Evolutionary conservation across 768 basidiomycete species (phyloP).

Genomic region (Kwoniella mangroviensis): DNA sequence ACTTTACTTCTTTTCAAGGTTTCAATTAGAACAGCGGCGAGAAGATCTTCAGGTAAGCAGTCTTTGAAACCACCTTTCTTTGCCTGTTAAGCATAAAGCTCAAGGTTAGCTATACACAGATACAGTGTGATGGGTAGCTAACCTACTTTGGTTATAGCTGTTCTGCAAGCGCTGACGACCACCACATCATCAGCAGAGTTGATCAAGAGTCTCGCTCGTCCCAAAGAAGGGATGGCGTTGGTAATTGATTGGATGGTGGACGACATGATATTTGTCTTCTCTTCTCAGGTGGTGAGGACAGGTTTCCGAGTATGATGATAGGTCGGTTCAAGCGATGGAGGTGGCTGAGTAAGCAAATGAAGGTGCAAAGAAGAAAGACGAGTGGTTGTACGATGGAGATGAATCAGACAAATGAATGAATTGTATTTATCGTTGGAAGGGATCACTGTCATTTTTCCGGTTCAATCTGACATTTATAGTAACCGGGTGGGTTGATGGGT

Average conservation of each 20-base stretch:
- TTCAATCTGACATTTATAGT: neutral
- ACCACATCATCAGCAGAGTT: conserved; percentile 87
- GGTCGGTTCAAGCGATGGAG: neutral
- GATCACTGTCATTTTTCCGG: neutral
- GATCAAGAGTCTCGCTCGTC: conserved; percentile 65
- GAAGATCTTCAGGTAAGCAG: conserved; percentile 80
- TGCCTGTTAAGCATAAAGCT: conserved; percentile 33
- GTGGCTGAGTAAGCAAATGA: neutral
- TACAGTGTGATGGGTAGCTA: neutral
- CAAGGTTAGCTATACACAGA: conserved; percentile 1
- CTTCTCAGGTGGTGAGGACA: neutral
- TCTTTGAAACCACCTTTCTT: conserved; percentile 95
- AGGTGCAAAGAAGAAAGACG: neutral
- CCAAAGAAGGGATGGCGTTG: conserved; percentile 53
- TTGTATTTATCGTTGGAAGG: neutral
- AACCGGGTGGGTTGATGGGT: neutral
- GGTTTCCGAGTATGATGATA: neutral
- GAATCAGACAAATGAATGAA: neutral
- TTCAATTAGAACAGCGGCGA: conserved; percentile 80
- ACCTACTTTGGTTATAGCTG: conserved; percentile 86
- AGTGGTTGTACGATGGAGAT: no score
- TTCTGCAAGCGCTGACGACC: conserved; percentile 83
- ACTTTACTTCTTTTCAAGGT: conserved; percentile 47
- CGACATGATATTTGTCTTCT: conserved; percentile 46
- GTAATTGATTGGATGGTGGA: conserved; percentile 53